Evolutionary conservation across 2,329 filamentous ascomycete species (phyloP).

Genomic region (Sporothrix protearum): DNA sequence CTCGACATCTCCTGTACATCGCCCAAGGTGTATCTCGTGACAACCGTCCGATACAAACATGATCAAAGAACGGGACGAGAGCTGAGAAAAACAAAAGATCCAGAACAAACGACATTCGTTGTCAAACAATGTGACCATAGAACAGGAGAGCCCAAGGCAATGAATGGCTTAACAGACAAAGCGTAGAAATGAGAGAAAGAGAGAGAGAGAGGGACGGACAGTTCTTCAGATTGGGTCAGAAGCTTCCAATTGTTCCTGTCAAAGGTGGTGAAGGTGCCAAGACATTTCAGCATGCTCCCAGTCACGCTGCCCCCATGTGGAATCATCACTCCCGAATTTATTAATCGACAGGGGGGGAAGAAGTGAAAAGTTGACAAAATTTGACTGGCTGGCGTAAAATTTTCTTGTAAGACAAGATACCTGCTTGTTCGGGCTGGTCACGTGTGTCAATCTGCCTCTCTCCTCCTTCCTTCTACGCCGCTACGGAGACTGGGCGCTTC

Average conservation of each 20-base stretch:
- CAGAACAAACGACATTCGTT: no score
- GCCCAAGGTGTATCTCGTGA: neutral
- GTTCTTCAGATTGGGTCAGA: slow-evolving; percentile 52
- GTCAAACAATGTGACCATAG: no score
- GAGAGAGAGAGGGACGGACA: slow-evolving; percentile 29
- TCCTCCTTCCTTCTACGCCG: slow-evolving; percentile 2
- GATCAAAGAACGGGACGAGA: neutral
- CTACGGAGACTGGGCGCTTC: neutral
- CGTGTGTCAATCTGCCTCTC: slow-evolving; percentile 11
- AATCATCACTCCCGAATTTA: slow-evolving; percentile 75
- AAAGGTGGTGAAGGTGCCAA: slow-evolving; percentile 60
- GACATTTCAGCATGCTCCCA: slow-evolving; percentile 63
- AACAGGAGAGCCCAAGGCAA: no score
- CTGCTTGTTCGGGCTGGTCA: neutral
- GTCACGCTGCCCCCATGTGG: slow-evolving; percentile 38
- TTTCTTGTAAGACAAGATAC: neutral
- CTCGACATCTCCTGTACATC: neutral
- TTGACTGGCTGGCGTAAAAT: neutral
- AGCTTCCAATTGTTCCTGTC: slow-evolving; percentile 59
- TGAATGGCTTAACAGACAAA: no score
- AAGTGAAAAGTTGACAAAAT: slow-evolving; percentile 25
- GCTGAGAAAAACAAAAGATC: neutral
- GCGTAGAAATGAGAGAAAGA: no score
- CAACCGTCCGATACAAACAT: no score
- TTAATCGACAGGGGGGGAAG: slow-evolving; percentile 50